Conservation (phyloP, 2,329 filamentous ascomycete genomes). For the Alternaria ventricosa region DNA sequence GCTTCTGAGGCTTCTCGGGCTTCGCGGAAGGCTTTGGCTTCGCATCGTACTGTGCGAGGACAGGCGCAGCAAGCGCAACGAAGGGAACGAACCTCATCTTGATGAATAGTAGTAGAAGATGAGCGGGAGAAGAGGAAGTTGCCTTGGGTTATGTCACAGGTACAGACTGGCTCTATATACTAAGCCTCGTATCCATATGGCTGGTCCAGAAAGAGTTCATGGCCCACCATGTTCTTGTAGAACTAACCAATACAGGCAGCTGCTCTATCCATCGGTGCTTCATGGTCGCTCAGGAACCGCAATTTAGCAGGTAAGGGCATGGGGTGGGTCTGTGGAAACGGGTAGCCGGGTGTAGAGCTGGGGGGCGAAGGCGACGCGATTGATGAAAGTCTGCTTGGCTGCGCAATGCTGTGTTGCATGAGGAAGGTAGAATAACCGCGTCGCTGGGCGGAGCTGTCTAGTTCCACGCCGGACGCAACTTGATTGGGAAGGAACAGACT, state of each 20-base stretch:
- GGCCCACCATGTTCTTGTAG: slow-evolving; percentile 3
- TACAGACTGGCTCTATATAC: slow-evolving; percentile 26
- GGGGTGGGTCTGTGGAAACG: slow-evolving; percentile 12
- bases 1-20: slow-evolving; percentile 6
- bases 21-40: slow-evolving; percentile 10
- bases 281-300: slow-evolving; percentile 25
- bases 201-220: slow-evolving; percentile 1
- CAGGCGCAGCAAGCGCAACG: slow-evolving; percentile 32
- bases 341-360: slow-evolving; percentile 19
- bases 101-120: slow-evolving; percentile 4
- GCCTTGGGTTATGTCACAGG: slow-evolving; percentile 1
- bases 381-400: slow-evolving; percentile 27
- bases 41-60: slow-evolving; percentile 20
- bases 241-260: slow-evolving; percentile 34
- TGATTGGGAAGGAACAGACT: slow-evolving; percentile 36
- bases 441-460: slow-evolving; percentile 21
- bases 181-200: slow-evolving; percentile 11
- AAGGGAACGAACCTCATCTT: slow-evolving; percentile 41
- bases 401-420: slow-evolving; percentile 27
- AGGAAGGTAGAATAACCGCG: slow-evolving; percentile 28
- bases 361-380: slow-evolving; percentile 16
- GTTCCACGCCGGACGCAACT: slow-evolving; percentile 14
- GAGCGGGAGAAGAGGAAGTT: slow-evolving; percentile 15
- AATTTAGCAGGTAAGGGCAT: slow-evolving; percentile 5
- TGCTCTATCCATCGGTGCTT: slow-evolving; percentile 8